These are phyloP conservation scores for Quercus aquifolioides DNA, from an alignment of 306 rosid species.

Conservation along the genomic window DNA sequence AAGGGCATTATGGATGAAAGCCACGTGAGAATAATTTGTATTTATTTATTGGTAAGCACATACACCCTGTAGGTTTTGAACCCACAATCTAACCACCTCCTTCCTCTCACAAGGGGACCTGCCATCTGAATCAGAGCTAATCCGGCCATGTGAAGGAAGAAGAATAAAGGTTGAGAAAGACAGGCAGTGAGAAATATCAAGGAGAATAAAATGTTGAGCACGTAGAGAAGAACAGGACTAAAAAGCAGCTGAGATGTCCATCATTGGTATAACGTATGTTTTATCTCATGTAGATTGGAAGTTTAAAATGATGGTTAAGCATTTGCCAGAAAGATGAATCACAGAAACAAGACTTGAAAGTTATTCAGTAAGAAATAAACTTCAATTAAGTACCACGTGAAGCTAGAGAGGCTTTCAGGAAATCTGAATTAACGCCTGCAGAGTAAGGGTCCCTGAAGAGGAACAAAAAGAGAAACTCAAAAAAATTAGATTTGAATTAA, in stretches of 20 bases:
- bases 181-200: not conserved
- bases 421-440: constrained; percentile 57
- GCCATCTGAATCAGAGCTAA: no score
- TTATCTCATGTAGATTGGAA: not conserved
- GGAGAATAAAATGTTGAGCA: not conserved
- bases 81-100: no score
- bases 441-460: constrained; percentile 84
- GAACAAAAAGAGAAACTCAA: constrained; percentile 2
- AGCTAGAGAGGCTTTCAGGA: constrained; percentile 72
- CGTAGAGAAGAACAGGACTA: not conserved
- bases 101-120: not conserved
- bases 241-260: not conserved
- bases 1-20: not conserved
- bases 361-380: not conserved
- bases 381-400: constrained; percentile 49
- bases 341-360: not conserved
- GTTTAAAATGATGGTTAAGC: not conserved
- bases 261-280: not conserved
- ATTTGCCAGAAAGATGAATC: not conserved
- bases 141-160: not conserved
- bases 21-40: not conserved
- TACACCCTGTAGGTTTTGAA: no score
- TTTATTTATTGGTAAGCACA: no score
- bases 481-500: not conserved
- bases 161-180: not conserved